Percentiles rank a stretch among this genome's conserved stretches.
These are phyloP conservation scores for Agrocybe chaxingu DNA, from an alignment of 768 basidiomycete species.

Conservation along the genomic window DNA sequence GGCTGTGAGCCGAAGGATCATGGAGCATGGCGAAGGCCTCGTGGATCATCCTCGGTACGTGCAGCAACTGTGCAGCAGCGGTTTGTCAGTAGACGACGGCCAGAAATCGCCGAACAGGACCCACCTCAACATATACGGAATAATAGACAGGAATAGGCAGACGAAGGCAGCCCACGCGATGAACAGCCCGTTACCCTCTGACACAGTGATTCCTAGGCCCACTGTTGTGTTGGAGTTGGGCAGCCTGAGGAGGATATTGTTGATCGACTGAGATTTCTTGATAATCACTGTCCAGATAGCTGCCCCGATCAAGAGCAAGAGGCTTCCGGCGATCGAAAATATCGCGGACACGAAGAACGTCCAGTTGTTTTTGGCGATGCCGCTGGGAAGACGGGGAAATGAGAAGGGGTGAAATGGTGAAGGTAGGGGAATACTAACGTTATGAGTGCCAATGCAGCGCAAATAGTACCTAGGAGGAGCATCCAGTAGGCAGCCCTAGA, in stretches of 20 bases:
- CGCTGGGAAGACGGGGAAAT: conserved; percentile 39
- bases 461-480: conserved; percentile 68
- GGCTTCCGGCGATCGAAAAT: conserved; percentile 55
- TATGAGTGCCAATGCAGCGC: conserved; percentile 59
- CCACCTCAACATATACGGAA: conserved; percentile 79
- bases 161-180: conserved; percentile 76
- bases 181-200: conserved; percentile 59
- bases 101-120: conserved; percentile 16
- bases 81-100: conserved; percentile 1
- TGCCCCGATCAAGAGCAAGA: conserved; percentile 66
- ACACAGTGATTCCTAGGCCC: conserved; percentile 59
- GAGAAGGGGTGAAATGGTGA: conserved; percentile 7
- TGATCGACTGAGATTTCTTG: conserved; percentile 59
- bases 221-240: conserved; percentile 18
- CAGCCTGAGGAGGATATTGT: conserved; percentile 23
- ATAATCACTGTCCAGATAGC: conserved; percentile 78
- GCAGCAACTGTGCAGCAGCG: conserved; percentile 53
- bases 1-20: background rate
- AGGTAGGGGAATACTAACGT: conserved; percentile 43
- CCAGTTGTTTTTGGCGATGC: conserved; percentile 58
- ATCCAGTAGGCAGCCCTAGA: conserved; percentile 75
- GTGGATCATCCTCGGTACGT: conserved; percentile 64
- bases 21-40: background rate
- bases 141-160: conserved; percentile 56
- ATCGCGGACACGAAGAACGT: conserved; percentile 68